Base-by-base conservation (phyloP, 169 alveolate genomes). In the Nephromyces sp. region DNA sequence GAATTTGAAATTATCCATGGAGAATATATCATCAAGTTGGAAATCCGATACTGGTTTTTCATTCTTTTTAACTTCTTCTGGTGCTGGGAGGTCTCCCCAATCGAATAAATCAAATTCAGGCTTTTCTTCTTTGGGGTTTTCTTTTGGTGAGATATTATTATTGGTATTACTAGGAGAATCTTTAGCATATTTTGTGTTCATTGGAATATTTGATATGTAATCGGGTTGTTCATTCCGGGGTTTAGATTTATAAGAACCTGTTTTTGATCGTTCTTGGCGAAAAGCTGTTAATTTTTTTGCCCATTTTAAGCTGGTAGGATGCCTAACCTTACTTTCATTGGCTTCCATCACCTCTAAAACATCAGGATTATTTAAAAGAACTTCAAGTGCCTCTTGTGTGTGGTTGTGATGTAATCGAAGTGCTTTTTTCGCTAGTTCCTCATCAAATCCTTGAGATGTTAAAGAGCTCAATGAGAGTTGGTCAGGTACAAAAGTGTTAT, bases 381-480 rank as follows among this genome's bases (percentile, higher is more conserved):
- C 74, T 64, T 76, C 83, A 32, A 70, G 15, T 1, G 80, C 81
- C 1, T 68, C 82, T 62, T 81, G 87, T 0, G 84, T 77, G 74
- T 77, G 75, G 68, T 74, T 77, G 21, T 65, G 25, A 34, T 68
- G 80, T 31, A 21, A 61, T 51, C 71, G 67, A 29, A 81, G 64
- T 2, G 87, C 87, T 31, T 51, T 34, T 34, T 75, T 31, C 2
- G 84, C 81, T 2, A 64, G 52, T 1, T 25, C 52, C 32, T 81
- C 87, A 1, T 69, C 84, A 53, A 81, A 81, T 25, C 87, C 87
- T 52, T 81, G 84, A n/a, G 72, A 43, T 21, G 70, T 52, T 28
- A 81, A 51, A 1, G 70, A 68, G 24, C 80, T 75, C 1, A 81
- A 67, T 8, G 84, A 77, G 51, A 81, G 62, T 6, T 74, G 74